Base-by-base conservation (phyloP, 116 monocot genomes). In the Papilionanthe hybrid region DNA sequence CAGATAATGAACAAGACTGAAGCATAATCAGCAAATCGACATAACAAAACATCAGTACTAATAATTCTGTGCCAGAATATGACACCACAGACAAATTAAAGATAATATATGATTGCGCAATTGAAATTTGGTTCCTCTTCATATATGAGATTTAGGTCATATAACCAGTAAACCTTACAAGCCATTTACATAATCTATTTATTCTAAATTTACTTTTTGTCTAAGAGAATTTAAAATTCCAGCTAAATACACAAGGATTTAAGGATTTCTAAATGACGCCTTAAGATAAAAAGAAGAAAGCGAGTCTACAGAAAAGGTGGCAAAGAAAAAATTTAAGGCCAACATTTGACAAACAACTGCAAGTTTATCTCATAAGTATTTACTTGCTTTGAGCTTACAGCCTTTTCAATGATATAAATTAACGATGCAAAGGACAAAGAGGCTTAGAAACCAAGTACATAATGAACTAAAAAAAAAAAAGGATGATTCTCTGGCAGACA, bases 1-100 rank as follows among this genome's bases (percentile, higher is more conserved):
- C 88, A 80, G 88, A 88, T 30, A 81, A 84, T 79, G 87, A 84
- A 82, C 79, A 79, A 42, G 87, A 84, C 87, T 87, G 79, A 50
- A 71, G 57, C 45, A 32, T 5, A 22, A n/a, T 77, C 77, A 73
- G 13, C 28, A 37, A 28, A 69, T 69, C 32, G 9, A 23, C n/a
- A 63, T 22, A 69, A 15, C 13, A 69, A 11, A 22, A 0, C 10
- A 69, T 37, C 69, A 28, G 37, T 30, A 12, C 2, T 69, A 68
- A 28, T 28, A 68, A 27, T 27, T 30, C 2, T 30, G 28, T 30
- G 37, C 29, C 32, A 13, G 37, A 37, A 27, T 9, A 58, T 10
- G 53, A 17, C 53, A 18, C 9, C 4, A 17, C 53, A 53, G 53
- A 53, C 53, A 53, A 53, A 17, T 17, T 17, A 53, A 53, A 53